Conservation (phyloP, 805 yeast species). For the Yamadazyma sp. region DNA sequence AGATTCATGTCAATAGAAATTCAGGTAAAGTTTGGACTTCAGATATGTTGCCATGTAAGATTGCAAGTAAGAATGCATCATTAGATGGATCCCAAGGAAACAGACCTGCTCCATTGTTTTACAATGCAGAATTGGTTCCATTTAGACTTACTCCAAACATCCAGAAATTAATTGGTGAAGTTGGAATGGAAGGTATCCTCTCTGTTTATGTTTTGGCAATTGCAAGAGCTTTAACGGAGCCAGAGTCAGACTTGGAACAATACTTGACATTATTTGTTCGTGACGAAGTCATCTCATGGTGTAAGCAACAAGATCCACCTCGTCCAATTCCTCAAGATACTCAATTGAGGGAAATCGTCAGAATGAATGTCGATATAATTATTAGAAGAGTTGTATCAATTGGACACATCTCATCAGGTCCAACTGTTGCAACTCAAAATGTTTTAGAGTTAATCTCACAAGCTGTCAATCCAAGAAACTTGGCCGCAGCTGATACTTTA, state of each 20-base stretch:
- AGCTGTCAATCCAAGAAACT: slow-evolving; percentile 91
- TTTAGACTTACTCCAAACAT: slow-evolving; percentile 95
- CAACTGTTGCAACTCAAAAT: slow-evolving; percentile 81
- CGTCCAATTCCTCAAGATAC: slow-evolving; percentile 78
- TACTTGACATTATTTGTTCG: slow-evolving; percentile 91
- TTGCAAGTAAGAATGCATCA: slow-evolving; percentile 53
- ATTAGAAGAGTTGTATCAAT: slow-evolving; percentile 75
- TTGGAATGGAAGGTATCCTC: slow-evolving; percentile 88
- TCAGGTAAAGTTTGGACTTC: slow-evolving; percentile 92
- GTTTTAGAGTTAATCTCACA: slow-evolving; percentile 87
- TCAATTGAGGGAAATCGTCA: slow-evolving; percentile 81
- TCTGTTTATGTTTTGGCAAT: slow-evolving; percentile 81
- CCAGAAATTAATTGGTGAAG: slow-evolving; percentile 89
- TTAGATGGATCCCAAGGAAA: slow-evolving; percentile 47
- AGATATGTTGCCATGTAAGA: slow-evolving; percentile 91
- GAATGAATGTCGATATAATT: slow-evolving; percentile 81
- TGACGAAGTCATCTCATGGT: slow-evolving; percentile 95
- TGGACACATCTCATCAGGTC: slow-evolving; percentile 55
- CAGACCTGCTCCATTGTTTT: slow-evolving; percentile 77
- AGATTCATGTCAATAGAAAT: slow-evolving; percentile 74
- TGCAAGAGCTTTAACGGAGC: slow-evolving; percentile 85
- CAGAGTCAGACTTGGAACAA: slow-evolving; percentile 88
- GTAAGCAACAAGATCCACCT: slow-evolving; percentile 71
- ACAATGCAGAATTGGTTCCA: slow-evolving; percentile 90
- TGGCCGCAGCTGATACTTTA: slow-evolving; percentile 86